phyloP scores from a whole-genome alignment of 192 early-diverging fungal species.

The Jimgerdemannia lactiflua region DNA sequence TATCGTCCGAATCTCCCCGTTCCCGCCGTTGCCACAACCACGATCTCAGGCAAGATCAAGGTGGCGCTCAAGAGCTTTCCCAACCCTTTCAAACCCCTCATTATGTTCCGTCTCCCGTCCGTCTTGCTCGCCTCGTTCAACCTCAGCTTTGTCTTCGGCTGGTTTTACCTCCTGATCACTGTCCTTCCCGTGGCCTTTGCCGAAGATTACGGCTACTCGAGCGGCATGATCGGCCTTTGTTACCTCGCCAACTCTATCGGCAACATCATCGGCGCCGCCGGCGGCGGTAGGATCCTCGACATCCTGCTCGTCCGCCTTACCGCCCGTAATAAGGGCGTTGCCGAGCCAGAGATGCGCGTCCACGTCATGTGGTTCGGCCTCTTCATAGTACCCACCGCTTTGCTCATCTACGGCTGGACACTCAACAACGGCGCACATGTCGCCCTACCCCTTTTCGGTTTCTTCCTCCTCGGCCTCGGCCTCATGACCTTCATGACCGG shows the following conservation, averaged over 20 bases:
- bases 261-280: neutral
- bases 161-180: neutral
- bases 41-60: too few relatives aligned
- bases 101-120: too few relatives aligned
- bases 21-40: too few relatives aligned
- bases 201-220: neutral
- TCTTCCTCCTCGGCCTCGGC: constrained; percentile 31
- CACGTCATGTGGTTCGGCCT: constrained; percentile 30
- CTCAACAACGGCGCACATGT: constrained; percentile 13
- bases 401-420: constrained; percentile 32
- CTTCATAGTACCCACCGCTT: constrained; percentile 13
- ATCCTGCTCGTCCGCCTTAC: too few relatives aligned
- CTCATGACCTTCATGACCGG: constrained; percentile 32
- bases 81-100: too few relatives aligned
- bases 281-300: neutral
- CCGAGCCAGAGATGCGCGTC: constrained; percentile 18
- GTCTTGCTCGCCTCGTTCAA: too few relatives aligned
- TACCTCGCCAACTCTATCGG: neutral
- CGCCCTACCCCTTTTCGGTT: constrained; percentile 13
- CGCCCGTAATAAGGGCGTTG: too few relatives aligned
- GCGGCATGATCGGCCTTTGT: neutral
- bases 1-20: constrained; percentile 3
- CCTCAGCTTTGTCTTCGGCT: neutral
- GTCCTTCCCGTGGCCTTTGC: neutral
- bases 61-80: too few relatives aligned